Evolutionary conservation across 2,329 filamentous ascomycete genomes (phyloP).

Genomic region (Beauveria scarabaeidicola): DNA sequence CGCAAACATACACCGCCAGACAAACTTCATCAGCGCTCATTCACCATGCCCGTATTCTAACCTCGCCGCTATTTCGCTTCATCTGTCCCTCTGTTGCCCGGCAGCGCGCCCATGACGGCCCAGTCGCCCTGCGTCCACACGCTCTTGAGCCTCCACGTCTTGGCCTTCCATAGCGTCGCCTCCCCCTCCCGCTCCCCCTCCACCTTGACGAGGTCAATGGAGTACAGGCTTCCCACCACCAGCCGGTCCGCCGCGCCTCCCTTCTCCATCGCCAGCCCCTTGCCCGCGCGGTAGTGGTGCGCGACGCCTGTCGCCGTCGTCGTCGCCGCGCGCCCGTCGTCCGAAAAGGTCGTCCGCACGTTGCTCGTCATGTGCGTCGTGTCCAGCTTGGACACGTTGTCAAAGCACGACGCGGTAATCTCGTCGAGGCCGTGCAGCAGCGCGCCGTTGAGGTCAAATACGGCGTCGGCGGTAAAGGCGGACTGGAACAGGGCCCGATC

Average conservation of each 20-base stretch:
- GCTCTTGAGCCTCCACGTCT: conserved; percentile 8
- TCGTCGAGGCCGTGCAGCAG: background rate
- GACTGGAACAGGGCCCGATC: conserved; percentile 7
- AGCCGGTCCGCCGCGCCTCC: background rate
- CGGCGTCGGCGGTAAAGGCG: conserved; percentile 3
- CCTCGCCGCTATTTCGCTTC: background rate
- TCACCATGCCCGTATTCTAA: background rate
- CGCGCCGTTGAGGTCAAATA: background rate
- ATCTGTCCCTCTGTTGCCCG: background rate
- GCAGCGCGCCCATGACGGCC: conserved; percentile 5
- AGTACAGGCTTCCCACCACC: conserved; percentile 1
- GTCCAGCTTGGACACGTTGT: background rate
- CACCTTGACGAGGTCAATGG: conserved; percentile 4
- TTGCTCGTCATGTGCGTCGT: conserved; percentile 9
- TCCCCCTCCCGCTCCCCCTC: background rate
- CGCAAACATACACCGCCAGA: too few species aligned
- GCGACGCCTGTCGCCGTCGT: conserved; percentile 6
- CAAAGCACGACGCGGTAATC: background rate
- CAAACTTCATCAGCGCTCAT: background rate
- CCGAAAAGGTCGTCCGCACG: background rate
- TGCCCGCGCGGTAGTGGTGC: conserved; percentile 4
- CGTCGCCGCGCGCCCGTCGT: conserved; percentile 1
- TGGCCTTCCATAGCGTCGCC: conserved; percentile 7
- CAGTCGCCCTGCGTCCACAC: conserved; percentile 8
- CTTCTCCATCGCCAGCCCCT: background rate